Evolutionary conservation across 2,329 filamentous ascomycete genomes (phyloP).

Genomic region (Didymella segeticola): DNA sequence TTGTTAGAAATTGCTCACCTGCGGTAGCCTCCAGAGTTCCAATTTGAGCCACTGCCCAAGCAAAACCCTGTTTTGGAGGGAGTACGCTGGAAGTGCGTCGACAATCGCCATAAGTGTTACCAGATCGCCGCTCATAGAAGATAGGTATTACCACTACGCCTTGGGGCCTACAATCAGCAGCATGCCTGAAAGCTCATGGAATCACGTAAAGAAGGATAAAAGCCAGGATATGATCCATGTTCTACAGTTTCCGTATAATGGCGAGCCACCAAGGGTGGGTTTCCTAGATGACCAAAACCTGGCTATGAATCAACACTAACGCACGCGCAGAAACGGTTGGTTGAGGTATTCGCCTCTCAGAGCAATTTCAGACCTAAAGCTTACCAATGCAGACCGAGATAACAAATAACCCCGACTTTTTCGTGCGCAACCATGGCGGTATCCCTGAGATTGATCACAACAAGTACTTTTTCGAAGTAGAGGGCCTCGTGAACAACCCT

Average conservation of each 20-base stretch:
- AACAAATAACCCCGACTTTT: slow-evolving; percentile 68
- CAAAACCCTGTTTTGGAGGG: slow-evolving; percentile 55
- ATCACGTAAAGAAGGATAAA: slow-evolving; percentile 55
- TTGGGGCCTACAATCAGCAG: slow-evolving; percentile 48
- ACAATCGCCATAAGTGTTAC: too few species aligned
- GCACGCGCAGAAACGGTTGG: slow-evolving; percentile 55
- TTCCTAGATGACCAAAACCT: background rate
- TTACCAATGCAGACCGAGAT: slow-evolving; percentile 54
- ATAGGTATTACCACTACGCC: slow-evolving; percentile 52
- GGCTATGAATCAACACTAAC: slow-evolving; percentile 12
- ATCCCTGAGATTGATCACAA: slow-evolving; percentile 69
- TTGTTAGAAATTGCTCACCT: background rate
- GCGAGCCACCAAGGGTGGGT: slow-evolving; percentile 50
- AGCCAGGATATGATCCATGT: slow-evolving; percentile 56
- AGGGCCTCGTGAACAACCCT: slow-evolving; percentile 67
- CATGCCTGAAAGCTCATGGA: slow-evolving; percentile 63
- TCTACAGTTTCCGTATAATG: slow-evolving; percentile 57
- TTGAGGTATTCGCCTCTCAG: slow-evolving; percentile 46
- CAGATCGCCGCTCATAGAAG: slow-evolving; percentile 1
- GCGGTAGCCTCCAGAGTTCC: slow-evolving; percentile 52
- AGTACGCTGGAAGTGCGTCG: slow-evolving; percentile 51
- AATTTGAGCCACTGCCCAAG: slow-evolving; percentile 51
- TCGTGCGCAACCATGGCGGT: slow-evolving; percentile 75
- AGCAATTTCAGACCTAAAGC: background rate
- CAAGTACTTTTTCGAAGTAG: slow-evolving; percentile 61